Percentiles rank a stretch among this genome's conserved stretches.
Evolutionary conservation across 106 monocot genomes (phyloP).

Genomic region (Phalaenopsis aphrodite): DNA sequence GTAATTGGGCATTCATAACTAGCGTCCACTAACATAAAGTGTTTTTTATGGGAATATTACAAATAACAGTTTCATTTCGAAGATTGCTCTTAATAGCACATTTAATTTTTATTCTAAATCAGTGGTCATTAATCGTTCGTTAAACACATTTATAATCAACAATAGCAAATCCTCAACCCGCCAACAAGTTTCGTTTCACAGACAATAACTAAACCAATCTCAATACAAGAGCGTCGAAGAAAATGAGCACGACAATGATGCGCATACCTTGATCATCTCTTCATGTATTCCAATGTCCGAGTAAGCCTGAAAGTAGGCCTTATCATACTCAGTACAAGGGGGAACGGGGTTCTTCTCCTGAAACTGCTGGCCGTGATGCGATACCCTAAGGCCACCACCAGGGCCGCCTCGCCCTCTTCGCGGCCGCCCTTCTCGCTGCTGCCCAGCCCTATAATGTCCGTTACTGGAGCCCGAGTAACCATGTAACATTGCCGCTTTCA

Average conservation of each 20-base stretch:
- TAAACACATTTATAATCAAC: no score
- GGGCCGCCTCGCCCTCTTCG: constrained; percentile 12
- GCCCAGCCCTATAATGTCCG: constrained; percentile 14
- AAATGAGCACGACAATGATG: background rate
- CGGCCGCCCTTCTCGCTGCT: constrained; percentile 12
- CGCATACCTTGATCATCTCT: constrained; percentile 87
- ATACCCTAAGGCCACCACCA: constrained; percentile 13
- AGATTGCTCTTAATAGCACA: no score
- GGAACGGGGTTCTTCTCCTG: constrained; percentile 9
- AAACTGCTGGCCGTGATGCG: constrained; percentile 5
- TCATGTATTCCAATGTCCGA: constrained; percentile 86
- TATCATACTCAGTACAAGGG: constrained; percentile 53
- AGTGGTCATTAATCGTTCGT: no score
- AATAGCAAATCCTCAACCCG: background rate
- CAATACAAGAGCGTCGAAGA: background rate
- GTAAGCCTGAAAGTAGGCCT: constrained; percentile 83
- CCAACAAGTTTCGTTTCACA: background rate
- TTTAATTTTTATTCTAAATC: no score
- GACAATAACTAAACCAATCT: no score
- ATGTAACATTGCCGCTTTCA: constrained; percentile 6
- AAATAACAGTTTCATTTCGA: no score
- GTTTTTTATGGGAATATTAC: no score
- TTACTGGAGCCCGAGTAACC: constrained; percentile 13
- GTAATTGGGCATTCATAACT: no score
- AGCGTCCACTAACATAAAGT: no score